A percentile compares a stretch with the other conserved stretches of the same genome.
These are phyloP conservation scores for Rhizophagus clarus DNA, from an alignment of 192 early-diverging fungal species.

Conservation along the genomic window DNA sequence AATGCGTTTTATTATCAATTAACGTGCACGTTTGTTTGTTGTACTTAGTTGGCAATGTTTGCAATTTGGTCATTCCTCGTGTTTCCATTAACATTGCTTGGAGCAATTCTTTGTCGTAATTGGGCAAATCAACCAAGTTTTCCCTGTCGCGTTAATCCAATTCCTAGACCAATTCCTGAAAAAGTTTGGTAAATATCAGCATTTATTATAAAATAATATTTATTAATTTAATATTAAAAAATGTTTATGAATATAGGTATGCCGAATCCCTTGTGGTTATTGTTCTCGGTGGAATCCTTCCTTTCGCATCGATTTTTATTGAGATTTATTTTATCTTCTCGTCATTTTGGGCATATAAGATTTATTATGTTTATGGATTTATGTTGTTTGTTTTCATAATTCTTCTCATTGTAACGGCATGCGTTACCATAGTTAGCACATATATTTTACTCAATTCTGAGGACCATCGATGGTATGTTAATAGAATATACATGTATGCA, in stretches of 20 bases:
- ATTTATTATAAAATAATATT: slow-evolving; percentile 21
- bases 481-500: background rate
- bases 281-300: slow-evolving; percentile 65
- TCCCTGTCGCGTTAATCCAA: slow-evolving; percentile 79
- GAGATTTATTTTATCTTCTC: slow-evolving; percentile 86
- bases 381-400: slow-evolving; percentile 73
- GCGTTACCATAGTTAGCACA: slow-evolving; percentile 70
- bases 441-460: slow-evolving; percentile 81
- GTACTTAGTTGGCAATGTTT: slow-evolving; percentile 59
- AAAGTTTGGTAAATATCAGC: slow-evolving; percentile 58
- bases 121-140: slow-evolving; percentile 63
- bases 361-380: slow-evolving; percentile 84
- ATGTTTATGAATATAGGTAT: slow-evolving; percentile 6
- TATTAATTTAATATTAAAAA: slow-evolving; percentile 15
- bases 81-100: slow-evolving; percentile 70
- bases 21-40: background rate
- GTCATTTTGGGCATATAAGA: slow-evolving; percentile 75
- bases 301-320: slow-evolving; percentile 81
- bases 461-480: slow-evolving; percentile 71
- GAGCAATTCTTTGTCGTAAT: slow-evolving; percentile 68
- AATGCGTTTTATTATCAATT: background rate
- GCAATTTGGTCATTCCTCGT: slow-evolving; percentile 74
- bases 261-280: slow-evolving; percentile 65
- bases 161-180: slow-evolving; percentile 77
- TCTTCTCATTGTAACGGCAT: slow-evolving; percentile 69